Evolutionary conservation across 2,329 filamentous ascomycete species (phyloP).

Genomic region (Pseudogymnoascus sp.): DNA sequence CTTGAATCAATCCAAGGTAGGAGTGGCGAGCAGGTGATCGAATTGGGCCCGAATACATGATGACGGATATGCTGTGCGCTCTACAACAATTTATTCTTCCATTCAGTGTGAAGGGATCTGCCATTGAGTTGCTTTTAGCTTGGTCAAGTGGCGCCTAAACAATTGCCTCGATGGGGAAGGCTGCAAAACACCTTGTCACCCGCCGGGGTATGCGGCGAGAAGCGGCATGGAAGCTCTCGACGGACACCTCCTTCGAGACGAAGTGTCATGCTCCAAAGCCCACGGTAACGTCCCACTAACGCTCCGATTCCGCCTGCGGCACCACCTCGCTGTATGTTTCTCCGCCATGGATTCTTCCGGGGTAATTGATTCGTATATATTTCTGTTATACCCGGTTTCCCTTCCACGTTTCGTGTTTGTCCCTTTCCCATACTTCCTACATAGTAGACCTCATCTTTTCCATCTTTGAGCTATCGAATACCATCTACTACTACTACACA

Average conservation of each 20-base stretch:
- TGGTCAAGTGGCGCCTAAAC: neutral
- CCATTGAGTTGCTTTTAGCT: neutral
- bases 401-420: neutral
- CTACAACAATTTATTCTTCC: neutral
- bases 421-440: neutral
- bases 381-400: neutral
- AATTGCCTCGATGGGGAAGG: neutral
- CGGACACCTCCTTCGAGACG: neutral
- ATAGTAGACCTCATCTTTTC: neutral
- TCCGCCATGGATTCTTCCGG: neutral
- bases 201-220: neutral
- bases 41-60: neutral
- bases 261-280: neutral
- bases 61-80: neutral
- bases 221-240: neutral
- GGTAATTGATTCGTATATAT: neutral
- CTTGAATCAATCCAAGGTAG: neutral
- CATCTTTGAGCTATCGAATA: neutral
- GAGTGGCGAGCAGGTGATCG: neutral
- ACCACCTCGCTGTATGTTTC: conserved; percentile 4
- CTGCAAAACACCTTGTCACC: neutral
- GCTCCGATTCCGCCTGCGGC: neutral
- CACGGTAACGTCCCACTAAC: neutral
- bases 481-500: neutral
- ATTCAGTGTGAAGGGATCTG: neutral